Conservation (phyloP, 2,329 filamentous ascomycete genomes). For the Colletotrichum simmondsii region DNA sequence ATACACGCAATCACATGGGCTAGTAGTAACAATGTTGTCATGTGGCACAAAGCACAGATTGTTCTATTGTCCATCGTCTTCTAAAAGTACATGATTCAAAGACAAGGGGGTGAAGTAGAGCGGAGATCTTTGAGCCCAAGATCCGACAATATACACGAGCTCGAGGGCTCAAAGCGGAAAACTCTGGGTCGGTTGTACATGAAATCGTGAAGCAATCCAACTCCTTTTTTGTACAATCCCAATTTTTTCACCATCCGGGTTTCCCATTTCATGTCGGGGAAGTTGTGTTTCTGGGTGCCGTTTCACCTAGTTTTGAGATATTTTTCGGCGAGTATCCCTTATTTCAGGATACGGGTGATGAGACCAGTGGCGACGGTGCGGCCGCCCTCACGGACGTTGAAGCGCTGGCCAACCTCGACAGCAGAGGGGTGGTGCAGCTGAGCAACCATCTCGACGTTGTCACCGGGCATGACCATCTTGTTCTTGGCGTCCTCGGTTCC, state of each 20-base stretch:
- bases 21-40: neutral
- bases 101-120: slow-evolving; percentile 53
- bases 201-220: slow-evolving; percentile 36
- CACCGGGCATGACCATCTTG: slow-evolving; percentile 96
- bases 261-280: slow-evolving; percentile 11
- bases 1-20: neutral
- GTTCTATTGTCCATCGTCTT: slow-evolving; percentile 40
- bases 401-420: slow-evolving; percentile 90
- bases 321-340: slow-evolving; percentile 43
- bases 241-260: slow-evolving; percentile 17
- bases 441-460: slow-evolving; percentile 98
- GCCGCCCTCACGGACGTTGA: slow-evolving; percentile 98
- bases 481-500: slow-evolving; percentile 75
- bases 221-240: slow-evolving; percentile 36
- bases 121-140: slow-evolving; percentile 50
- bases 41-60: slow-evolving; percentile 20
- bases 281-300: slow-evolving; percentile 21
- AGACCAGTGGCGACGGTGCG: slow-evolving; percentile 88
- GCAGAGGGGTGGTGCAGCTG: slow-evolving; percentile 87
- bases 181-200: slow-evolving; percentile 39
- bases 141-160: slow-evolving; percentile 51
- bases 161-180: slow-evolving; percentile 32
- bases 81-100: slow-evolving; percentile 47
- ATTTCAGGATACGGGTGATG: slow-evolving; percentile 77
- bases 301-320: slow-evolving; percentile 16